A percentile compares a stretch with the other conserved stretches of the same genome.
phyloP scores from a whole-genome alignment of 176 grass and related monocot genomes.

The Eragrostis nindensis region DNA sequence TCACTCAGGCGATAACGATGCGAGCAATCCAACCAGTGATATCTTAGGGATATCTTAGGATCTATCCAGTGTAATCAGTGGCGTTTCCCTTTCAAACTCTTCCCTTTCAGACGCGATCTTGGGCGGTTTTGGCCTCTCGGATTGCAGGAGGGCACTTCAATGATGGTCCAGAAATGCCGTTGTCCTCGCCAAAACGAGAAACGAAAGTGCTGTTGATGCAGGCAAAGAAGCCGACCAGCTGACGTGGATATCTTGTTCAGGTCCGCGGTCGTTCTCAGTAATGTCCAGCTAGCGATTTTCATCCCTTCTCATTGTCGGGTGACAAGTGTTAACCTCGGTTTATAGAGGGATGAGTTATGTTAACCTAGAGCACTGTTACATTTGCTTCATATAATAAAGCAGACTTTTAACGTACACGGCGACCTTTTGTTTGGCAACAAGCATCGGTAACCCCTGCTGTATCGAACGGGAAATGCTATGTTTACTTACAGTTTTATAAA shows the following conservation, averaged over 20 bases:
- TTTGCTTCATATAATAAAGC: not conserved
- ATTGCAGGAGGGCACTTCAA: not conserved
- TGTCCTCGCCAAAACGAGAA: too few species aligned
- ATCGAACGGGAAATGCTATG: too few species aligned
- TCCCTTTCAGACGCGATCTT: not conserved
- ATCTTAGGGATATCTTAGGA: slow-evolving; percentile 37
- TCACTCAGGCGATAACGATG: not conserved
- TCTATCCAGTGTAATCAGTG: slow-evolving; percentile 16
- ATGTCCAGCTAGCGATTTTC: not conserved
- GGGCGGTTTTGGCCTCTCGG: slow-evolving; percentile 7
- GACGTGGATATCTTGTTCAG: slow-evolving; percentile 26
- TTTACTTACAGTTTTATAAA: too few species aligned
- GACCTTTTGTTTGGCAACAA: slow-evolving; percentile 1
- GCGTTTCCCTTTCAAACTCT: not conserved
- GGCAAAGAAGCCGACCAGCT: not conserved
- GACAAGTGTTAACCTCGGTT: not conserved
- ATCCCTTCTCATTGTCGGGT: not conserved
- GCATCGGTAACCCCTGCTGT: not conserved
- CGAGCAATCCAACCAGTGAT: not conserved
- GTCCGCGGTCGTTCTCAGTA: slow-evolving; percentile 12
- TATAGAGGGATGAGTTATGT: not conserved
- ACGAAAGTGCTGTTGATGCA: slow-evolving; percentile 4
- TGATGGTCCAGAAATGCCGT: not conserved
- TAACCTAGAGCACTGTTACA: not conserved
- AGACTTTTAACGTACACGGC: not conserved